Evolutionary conservation across 2,329 filamentous ascomycete species (phyloP).

Genomic region (Talaromyces sp.): DNA sequence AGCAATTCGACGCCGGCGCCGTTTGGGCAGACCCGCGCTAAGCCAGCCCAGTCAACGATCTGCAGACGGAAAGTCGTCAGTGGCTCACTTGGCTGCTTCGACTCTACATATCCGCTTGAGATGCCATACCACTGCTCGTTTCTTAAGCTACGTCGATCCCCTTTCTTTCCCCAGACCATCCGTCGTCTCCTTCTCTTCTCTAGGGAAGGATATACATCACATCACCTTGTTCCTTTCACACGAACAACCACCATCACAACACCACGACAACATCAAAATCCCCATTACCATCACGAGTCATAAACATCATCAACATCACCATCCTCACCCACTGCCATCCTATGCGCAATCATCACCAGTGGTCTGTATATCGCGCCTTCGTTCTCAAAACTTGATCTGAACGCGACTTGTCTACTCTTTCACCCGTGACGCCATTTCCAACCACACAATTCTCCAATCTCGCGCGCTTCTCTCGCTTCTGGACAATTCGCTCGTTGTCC

Average conservation of each 20-base stretch:
- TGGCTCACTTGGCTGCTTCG: conserved; percentile 21
- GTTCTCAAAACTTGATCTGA: neutral
- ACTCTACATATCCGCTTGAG: neutral
- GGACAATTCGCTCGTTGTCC: neutral
- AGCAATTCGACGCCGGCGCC: conserved; percentile 14
- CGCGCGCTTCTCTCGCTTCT: neutral
- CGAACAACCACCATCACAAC: neutral
- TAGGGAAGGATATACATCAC: neutral
- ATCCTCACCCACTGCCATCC: neutral
- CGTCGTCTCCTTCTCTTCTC: conserved; percentile 12
- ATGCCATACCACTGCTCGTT: conserved; percentile 18
- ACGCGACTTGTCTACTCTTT: neutral
- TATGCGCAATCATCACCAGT: neutral
- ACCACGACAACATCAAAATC: neutral
- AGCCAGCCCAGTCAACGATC: conserved; percentile 27
- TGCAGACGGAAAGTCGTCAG: conserved; percentile 38
- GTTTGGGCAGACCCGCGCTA: conserved; percentile 18
- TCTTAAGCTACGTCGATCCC: conserved; percentile 42
- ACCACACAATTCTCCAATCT: neutral
- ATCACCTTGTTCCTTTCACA: neutral
- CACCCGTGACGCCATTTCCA: neutral
- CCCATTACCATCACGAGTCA: no score
- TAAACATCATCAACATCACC: no score
- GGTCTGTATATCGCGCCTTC: neutral
- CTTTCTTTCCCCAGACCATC: conserved; percentile 29